Evolutionary conservation across 2,329 filamentous ascomycete species (phyloP).

Genomic region (Salinomyces thailandicus): DNA sequence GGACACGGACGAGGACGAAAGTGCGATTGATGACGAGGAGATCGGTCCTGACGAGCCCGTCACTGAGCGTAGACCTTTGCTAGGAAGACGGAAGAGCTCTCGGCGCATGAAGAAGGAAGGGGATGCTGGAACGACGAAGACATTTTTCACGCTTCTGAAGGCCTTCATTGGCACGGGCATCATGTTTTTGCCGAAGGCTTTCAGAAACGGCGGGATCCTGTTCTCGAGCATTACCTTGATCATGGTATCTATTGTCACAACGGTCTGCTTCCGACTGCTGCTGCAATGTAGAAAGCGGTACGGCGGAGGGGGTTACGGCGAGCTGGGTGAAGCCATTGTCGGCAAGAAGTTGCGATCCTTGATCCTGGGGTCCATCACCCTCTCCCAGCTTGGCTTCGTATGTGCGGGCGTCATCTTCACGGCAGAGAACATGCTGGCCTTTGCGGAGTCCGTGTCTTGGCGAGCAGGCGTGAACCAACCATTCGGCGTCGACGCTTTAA

Average conservation of each 20-base stretch:
- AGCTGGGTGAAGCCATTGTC: conserved; percentile 57
- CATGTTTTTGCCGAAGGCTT: conserved; percentile 72
- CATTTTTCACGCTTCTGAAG: conserved; percentile 69
- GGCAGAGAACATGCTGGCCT: conserved; percentile 61
- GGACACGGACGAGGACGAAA: conserved; percentile 89
- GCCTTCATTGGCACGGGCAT: conserved; percentile 72
- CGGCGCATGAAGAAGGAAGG: conserved; percentile 39
- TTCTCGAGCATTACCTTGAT: conserved; percentile 63
- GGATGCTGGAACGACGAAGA: conserved; percentile 58
- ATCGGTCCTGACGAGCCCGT: conserved; percentile 46
- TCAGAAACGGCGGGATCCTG: conserved; percentile 65
- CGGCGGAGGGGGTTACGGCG: conserved; percentile 61
- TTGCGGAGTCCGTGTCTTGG: conserved; percentile 51
- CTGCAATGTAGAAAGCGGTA: conserved; percentile 54
- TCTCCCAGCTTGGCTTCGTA: conserved; percentile 69
- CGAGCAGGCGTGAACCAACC: conserved; percentile 31
- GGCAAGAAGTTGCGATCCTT: conserved; percentile 53
- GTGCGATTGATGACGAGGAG: conserved; percentile 47
- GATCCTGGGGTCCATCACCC: conserved; percentile 58
- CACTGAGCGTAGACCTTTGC: conserved; percentile 50
- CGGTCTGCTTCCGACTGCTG: conserved; percentile 61
- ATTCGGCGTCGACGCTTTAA: conserved; percentile 49
- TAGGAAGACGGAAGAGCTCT: conserved; percentile 46
- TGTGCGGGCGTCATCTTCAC: conserved; percentile 69
- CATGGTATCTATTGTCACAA: conserved; percentile 54